phyloP scores from a whole-genome alignment of 2,329 filamentous ascomycete species.

The Monilinia laxa region DNA sequence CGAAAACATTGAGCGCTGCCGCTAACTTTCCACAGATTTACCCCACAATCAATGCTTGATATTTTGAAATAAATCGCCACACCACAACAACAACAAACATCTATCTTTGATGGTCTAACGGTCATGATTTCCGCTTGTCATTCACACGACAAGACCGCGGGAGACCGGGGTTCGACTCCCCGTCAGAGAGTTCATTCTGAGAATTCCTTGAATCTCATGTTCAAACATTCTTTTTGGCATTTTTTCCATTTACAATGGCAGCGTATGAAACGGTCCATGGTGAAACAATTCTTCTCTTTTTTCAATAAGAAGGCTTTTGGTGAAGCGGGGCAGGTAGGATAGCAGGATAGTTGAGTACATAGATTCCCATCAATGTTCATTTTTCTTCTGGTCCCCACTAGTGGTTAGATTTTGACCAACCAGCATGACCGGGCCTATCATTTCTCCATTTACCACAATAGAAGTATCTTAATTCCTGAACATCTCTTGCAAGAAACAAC shows the following conservation, averaged over 20 bases:
- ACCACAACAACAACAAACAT: background rate
- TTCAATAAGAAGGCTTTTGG: background rate
- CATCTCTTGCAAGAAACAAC: background rate
- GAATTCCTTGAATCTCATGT: background rate
- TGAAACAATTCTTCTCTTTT: background rate
- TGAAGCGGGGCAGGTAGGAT: background rate
- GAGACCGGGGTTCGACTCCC: slow-evolving; percentile 37
- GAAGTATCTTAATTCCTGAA: background rate
- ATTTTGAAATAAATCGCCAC: accelerated
- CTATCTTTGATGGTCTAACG: slow-evolving; percentile 40
- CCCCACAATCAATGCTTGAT: background rate
- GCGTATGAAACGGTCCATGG: background rate
- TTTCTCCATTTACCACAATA: background rate
- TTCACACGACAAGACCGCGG: slow-evolving; percentile 26
- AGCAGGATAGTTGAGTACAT: background rate
- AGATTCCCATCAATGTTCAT: background rate
- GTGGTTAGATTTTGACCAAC: background rate
- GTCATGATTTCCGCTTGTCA: slow-evolving; percentile 44
- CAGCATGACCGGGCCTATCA: background rate
- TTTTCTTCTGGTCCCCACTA: background rate
- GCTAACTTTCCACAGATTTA: background rate
- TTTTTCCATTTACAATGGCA: background rate
- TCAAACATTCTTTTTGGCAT: background rate
- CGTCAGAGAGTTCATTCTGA: slow-evolving; percentile 29
- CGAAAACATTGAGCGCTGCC: background rate